These are phyloP conservation scores for Alternaria sp. DNA, from an alignment of 2,329 filamentous ascomycete species.

Conservation along the genomic window DNA sequence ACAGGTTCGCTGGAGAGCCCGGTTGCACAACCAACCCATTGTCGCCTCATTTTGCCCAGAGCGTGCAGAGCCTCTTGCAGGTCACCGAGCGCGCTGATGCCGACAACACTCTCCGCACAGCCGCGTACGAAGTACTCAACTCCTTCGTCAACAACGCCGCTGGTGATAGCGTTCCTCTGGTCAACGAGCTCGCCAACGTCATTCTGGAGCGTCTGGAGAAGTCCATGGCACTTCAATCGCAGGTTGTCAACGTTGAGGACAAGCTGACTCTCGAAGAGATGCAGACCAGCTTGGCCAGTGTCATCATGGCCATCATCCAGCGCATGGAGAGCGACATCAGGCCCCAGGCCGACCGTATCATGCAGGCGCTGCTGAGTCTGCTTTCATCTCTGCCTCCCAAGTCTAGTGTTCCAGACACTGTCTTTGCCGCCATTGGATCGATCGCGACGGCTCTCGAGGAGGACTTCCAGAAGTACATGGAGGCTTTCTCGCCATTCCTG, in stretches of 20 bases:
- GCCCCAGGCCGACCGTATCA: conserved; percentile 90
- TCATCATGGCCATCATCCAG: conserved; percentile 88
- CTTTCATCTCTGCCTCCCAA: conserved; percentile 79
- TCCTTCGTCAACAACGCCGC: conserved; percentile 92
- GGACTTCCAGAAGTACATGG: conserved; percentile 97
- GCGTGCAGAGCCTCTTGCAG: conserved; percentile 81
- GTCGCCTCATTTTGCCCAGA: conserved; percentile 91
- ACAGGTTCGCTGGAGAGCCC: conserved; percentile 88
- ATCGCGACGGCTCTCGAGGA: conserved; percentile 90
- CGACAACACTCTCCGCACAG: conserved; percentile 89
- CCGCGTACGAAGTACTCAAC: conserved; percentile 95
- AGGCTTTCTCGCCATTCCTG: conserved; percentile 88
- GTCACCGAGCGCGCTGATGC: conserved; percentile 84
- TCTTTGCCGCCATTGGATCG: conserved; percentile 92
- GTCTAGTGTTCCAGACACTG: conserved; percentile 91
- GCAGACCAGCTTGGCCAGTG: conserved; percentile 92
- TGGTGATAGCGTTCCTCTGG: conserved; percentile 78
- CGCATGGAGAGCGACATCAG: conserved; percentile 89
- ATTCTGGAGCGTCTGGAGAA: conserved; percentile 90
- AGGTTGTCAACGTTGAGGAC: conserved; percentile 97
- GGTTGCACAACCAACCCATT: conserved; percentile 81
- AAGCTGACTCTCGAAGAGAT: conserved; percentile 96
- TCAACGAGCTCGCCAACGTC: conserved; percentile 84
- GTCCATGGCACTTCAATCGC: conserved; percentile 85
- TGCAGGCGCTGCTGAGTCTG: conserved; percentile 84